Evolutionary conservation across 768 basidiomycete genomes (phyloP), one percentile per base, ranked within the genome.

Genomic region (Mycena galopus): DNA sequence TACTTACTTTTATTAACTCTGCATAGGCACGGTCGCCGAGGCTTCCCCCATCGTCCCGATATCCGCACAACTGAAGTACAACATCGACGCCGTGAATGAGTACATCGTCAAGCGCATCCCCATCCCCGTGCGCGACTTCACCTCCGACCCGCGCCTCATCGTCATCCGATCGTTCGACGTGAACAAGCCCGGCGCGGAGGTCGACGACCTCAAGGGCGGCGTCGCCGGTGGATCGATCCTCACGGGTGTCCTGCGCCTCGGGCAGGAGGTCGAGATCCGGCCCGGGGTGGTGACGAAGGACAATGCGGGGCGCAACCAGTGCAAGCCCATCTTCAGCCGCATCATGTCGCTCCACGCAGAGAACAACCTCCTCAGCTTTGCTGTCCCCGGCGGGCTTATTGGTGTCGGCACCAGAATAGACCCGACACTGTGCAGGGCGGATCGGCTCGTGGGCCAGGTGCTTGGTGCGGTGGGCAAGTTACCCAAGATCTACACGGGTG

Each of bases 151-250:
- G 0, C 92, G 93, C 37, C 92, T 99, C 75, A 99, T 99, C 80
- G 97, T 99, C 81, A 99, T 99, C 82, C 96, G 97, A 75, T 98
- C 96, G 23, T 99, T 99, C 84, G 98, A 99, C 81, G 97, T 99
- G 81, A 99, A 99, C 89, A 98, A 98, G 83, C 98, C 98, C 14
- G 98, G 97, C 80, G 92, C 97, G 4, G 96, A 96, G 79, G 96
- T 99, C 4, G 94, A 97, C 76, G 98, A 99, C 51, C 89, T 99
- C 71, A 97, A 98, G 84, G 97, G 97, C 69, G 98, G 98, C 79
- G 98, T 99, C 44, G 98, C 98, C 21, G 98, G 98, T 82, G 97
- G 98, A 23, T 96, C 94, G 14, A 97, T 99, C 79, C 88, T 99
- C 73, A 94, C 91, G 6, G 97, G 98, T 78, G 93, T 98, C 27